Evolutionary conservation across 495 filamentous ascomycete genomes (phyloP).

Genomic region (Neurospora sublineolata): DNA sequence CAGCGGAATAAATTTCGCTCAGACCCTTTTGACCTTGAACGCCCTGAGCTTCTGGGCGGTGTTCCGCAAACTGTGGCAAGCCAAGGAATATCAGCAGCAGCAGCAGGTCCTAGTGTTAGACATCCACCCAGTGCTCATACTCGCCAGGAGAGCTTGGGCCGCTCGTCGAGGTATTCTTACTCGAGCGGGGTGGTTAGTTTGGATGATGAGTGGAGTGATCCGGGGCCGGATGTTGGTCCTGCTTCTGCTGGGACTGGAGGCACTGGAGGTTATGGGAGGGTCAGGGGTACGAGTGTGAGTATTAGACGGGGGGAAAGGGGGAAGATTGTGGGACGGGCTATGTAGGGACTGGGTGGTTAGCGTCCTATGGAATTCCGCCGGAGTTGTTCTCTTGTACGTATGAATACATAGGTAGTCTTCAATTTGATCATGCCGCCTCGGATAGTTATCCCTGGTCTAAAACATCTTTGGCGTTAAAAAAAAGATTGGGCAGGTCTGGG

Average conservation of each 20-base stretch:
- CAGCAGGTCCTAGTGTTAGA: neutral
- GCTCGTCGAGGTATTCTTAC: constrained; percentile 28
- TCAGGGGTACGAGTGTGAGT: neutral
- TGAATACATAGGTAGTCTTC: neutral
- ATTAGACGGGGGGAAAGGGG: neutral
- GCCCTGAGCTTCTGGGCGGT: constrained; percentile 33
- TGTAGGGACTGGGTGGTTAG: neutral
- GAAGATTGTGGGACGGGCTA: neutral
- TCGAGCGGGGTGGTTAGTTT: constrained; percentile 30
- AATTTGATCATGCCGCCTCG: neutral
- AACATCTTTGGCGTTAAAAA: neutral
- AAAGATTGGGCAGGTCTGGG: neutral
- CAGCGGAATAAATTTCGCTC: constrained; percentile 45
- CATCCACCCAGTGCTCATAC: constrained; percentile 5
- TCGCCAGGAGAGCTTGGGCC: neutral
- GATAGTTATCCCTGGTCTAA: neutral
- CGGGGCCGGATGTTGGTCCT: constrained; percentile 39
- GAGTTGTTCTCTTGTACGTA: neutral
- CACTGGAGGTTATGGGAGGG: neutral
- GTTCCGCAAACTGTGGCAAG: neutral
- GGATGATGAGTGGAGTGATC: constrained; percentile 38
- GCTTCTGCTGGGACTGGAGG: constrained; percentile 6
- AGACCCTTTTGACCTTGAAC: constrained; percentile 55
- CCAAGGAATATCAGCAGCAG: constrained; percentile 7
- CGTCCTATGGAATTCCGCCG: neutral